Conservation (phyloP, 2,329 filamentous ascomycete species). For the Penicillium aurantiogriseum region DNA sequence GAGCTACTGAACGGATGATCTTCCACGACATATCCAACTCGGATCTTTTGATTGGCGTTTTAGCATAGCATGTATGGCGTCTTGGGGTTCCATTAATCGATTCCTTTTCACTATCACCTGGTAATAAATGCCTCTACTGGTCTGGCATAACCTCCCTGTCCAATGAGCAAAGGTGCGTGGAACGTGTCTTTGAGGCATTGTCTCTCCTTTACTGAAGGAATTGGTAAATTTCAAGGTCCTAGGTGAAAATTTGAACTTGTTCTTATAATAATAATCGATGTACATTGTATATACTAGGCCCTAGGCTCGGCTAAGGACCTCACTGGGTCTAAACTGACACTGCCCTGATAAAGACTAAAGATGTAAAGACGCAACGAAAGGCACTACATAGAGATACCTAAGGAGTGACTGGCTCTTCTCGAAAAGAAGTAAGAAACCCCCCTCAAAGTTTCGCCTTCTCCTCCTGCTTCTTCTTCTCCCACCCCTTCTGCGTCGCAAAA, state of each 20-base stretch:
- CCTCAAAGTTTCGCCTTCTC: constrained; percentile 57
- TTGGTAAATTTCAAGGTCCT: no score
- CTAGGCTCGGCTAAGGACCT: not conserved
- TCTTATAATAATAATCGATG: not conserved
- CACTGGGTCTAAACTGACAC: not conserved
- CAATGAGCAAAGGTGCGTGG: no score
- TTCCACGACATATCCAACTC: not conserved
- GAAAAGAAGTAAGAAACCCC: not conserved
- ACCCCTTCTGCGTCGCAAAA: constrained; percentile 65
- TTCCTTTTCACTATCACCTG: not conserved
- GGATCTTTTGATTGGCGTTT: constrained; percentile 15
- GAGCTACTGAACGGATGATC: constrained; percentile 4
- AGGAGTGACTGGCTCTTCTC: not conserved
- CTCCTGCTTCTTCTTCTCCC: constrained; percentile 61
- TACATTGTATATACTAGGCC: not conserved
- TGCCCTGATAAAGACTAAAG: not conserved
- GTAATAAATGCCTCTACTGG: not conserved
- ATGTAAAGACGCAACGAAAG: not conserved
- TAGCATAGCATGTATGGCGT: constrained; percentile 12
- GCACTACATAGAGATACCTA: not conserved
- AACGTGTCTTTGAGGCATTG: no score
- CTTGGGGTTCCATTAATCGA: not conserved
- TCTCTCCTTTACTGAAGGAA: no score
- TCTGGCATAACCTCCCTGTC: no score
- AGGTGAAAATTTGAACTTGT: not conserved